Conservation (phyloP, 2,329 filamentous ascomycete species). For the Thermoascus crustaceus region DNA sequence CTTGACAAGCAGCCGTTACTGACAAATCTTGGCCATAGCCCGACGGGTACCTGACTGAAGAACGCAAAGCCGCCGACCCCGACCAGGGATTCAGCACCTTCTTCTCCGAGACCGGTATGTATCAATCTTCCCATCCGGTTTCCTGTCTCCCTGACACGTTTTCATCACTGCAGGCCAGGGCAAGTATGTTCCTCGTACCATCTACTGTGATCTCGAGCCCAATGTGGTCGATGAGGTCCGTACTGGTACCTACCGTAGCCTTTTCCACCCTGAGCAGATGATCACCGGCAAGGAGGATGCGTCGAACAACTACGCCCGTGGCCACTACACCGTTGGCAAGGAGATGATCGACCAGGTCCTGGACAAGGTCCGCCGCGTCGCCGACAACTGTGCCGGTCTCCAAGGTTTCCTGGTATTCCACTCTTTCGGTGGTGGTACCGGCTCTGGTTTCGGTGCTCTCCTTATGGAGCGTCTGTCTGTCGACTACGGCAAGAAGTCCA, state of each 20-base stretch:
- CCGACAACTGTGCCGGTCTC: constrained; percentile 95
- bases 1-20: constrained; percentile 13
- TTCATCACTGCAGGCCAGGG: constrained; percentile 62
- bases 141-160: not conserved
- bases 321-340: constrained; percentile 99
- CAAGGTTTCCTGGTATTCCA: constrained; percentile 99
- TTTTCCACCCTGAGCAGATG: constrained; percentile 99
- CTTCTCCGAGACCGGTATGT: constrained; percentile 97
- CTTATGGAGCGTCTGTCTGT: constrained; percentile 98
- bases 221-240: constrained; percentile 99
- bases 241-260: constrained; percentile 87
- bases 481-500: constrained; percentile 99
- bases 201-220: constrained; percentile 99
- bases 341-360: constrained; percentile 97
- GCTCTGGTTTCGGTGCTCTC: constrained; percentile 95
- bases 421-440: constrained; percentile 98
- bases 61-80: constrained; percentile 86
- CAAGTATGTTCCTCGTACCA: constrained; percentile 97
- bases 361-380: constrained; percentile 94
- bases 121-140: constrained; percentile 9
- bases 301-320: constrained; percentile 99
- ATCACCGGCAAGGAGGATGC: constrained; percentile 99
- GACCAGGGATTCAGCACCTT: constrained; percentile 99
- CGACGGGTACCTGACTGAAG: constrained; percentile 96
- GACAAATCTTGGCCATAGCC: constrained; percentile 52